Evolutionary conservation across 352 stramenopile species (phyloP), one percentile per base, ranked within the genome.

Genomic region (Aphanomyces stellatus): DNA sequence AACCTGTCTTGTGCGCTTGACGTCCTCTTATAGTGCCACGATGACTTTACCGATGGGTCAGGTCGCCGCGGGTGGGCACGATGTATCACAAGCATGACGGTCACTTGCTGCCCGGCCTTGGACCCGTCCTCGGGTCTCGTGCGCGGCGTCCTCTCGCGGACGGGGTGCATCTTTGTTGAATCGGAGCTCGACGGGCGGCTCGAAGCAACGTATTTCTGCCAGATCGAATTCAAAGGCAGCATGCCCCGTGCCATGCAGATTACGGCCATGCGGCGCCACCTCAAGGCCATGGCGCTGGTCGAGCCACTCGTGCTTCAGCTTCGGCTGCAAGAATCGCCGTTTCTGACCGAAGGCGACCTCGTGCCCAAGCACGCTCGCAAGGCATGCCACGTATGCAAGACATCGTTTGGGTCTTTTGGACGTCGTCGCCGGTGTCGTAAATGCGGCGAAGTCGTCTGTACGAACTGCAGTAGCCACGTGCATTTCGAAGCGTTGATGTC

Each of bases 21-120:
- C 35, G 19, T 51, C 8, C 24, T 41, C 42, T 10, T 22, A 57
- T 63, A 63, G 55, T 53, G 41, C 55, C 55, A 53, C 13, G 55
- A 63, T 24, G 55, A 63, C 22, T 63, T 63, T 53, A 63, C 41
- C 6, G 55, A 63, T 28, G 55, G 41, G 7, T 53, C 55, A 33
- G 27, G 31, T 8, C 30, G 55, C 56, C 19, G 22, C 7, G 55
- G 55, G 3, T 53, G 55, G 55, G 55, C 55, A 24, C 28, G 41
- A 53, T 63, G n/a, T 15, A 17, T 63, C n/a, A 63, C 55, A 1
- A 53, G n/a, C 7, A 51, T 63, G 17, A 48, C 17, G 41, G 27
- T 1, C 13, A 11, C 22, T 15, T 24, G 28, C 17, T 63, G 55
- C 31, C 55, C 55, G 13, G 55, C 56, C 22, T 24, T 63, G 7